These are phyloP conservation scores for Daldinia caldariorum DNA, from an alignment of 495 filamentous ascomycete species.

Conservation along the genomic window DNA sequence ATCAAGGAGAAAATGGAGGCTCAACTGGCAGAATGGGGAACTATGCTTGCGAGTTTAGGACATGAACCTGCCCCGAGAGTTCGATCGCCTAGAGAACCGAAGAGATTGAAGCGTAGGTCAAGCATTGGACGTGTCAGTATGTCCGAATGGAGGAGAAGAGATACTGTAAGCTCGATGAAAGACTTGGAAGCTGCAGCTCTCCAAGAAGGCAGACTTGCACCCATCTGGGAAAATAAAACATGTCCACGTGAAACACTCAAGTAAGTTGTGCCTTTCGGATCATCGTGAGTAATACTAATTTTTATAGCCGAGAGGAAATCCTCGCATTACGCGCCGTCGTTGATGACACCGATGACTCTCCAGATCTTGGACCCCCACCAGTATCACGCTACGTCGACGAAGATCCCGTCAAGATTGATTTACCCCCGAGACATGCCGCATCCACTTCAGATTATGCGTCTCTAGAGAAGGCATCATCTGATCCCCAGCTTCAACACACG, in stretches of 20 bases:
- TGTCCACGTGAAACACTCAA: conserved; percentile 78
- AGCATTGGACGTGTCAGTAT: conserved; percentile 49
- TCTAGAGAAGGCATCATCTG: conserved; percentile 31
- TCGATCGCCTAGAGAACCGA: conserved; percentile 49
- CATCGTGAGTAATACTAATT: conserved; percentile 39
- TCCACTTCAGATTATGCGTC: conserved; percentile 34
- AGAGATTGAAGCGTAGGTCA: conserved; percentile 45
- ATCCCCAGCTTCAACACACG: conserved; percentile 23
- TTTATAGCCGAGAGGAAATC: conserved; percentile 55
- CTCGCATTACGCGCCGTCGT: conserved; percentile 61
- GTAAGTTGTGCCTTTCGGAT: conserved; percentile 58
- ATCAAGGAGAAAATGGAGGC: conserved; percentile 75
- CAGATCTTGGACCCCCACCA: conserved; percentile 72
- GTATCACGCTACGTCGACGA: conserved; percentile 72
- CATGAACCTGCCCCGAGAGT: conserved; percentile 56
- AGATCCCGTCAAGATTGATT: conserved; percentile 67
- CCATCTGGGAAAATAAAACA: conserved; percentile 83
- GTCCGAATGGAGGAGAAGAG: conserved; percentile 57
- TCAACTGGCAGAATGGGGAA: conserved; percentile 72
- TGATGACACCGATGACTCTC: conserved; percentile 64
- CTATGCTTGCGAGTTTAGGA: conserved; percentile 71
- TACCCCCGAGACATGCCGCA: conserved; percentile 37
- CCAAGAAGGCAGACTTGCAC: conserved; percentile 75
- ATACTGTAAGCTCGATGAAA: conserved; percentile 54
- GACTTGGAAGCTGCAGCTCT: conserved; percentile 63